Base-by-base conservation (phyloP, 345 rosid species). In the Corchorus capsularis region DNA sequence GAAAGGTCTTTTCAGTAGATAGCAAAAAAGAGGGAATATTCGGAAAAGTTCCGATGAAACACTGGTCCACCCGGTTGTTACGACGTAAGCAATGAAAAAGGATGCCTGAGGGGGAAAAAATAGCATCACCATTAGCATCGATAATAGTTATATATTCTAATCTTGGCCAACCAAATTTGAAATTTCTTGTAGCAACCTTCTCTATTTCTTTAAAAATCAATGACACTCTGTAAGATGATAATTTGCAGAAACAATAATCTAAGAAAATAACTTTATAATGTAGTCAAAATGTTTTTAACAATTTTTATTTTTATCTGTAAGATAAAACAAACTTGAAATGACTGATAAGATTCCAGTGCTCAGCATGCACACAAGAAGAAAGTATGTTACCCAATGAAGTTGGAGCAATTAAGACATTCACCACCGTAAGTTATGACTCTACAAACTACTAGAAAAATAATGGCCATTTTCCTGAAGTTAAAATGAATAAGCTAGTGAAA, bases 51-150 rank as follows among this genome's bases (percentile, higher is more conserved):
- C 99, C 1, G 96, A 87, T 46, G 92, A 83, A 75, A 90, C 79
- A 84, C 93, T 87, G 0, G 99, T 93, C 99, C 99, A 95, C 81
- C 99, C 98, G 13, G 98, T 90, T 50, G 99, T 95, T 47, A 95
- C 99, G 6, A 92, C 99, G 77, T 95, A 95, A 41, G 99, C 94
- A 56, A 95, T 83, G 82, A 95, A 93, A 79, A 95, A 95, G 0
- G 99, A 93, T 15, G 97, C 94, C 99, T 93, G 73, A 89, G 86
- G 55, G 22, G 55, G 22, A 66, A 43, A 82, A 77, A 75, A 64
- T 60, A 65, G 59, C 10, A 16, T 54, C 64, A 35, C 75, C 75
- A 75, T 75, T 68, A 71, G 53, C 68, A 74, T 53, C 56, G 32
- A 71, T 52, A 61, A 61, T 49, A 22, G 49, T 79, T 66, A 61